Conservation (phyloP, 345 rosid genomes). For the Salix brachista region DNA sequence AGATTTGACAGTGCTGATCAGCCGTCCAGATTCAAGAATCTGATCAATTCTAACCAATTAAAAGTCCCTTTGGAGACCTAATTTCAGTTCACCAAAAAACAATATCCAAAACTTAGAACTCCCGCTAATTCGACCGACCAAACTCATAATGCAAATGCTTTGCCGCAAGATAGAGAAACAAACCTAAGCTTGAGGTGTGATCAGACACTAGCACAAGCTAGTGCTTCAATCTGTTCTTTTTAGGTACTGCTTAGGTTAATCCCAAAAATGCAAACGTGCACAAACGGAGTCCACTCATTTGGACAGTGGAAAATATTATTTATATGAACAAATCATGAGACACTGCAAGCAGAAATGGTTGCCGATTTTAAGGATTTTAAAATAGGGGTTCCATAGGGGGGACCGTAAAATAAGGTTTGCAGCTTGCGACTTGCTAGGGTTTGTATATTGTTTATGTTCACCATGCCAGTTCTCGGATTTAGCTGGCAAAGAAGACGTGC, state of each 20-base stretch:
- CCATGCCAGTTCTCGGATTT: neutral
- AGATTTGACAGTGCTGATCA: neutral
- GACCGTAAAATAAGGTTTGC: neutral
- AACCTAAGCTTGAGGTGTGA: slow-evolving; percentile 2
- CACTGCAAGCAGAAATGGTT: neutral
- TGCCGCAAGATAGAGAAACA: slow-evolving; percentile 3
- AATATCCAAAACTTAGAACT: neutral
- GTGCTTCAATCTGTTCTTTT: too few species aligned
- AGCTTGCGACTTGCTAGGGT: neutral
- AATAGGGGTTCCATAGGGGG: neutral
- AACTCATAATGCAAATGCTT: neutral
- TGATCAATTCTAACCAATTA: too few species aligned
- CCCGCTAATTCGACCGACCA: neutral
- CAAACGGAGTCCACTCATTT: slow-evolving; percentile 8
- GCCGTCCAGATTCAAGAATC: too few species aligned
- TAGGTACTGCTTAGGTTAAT: neutral
- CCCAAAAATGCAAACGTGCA: slow-evolving; percentile 12
- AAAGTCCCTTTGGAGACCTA: neutral
- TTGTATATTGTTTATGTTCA: neutral
- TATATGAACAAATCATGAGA: neutral
- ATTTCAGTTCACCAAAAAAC: neutral
- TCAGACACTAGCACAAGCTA: neutral
- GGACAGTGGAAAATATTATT: neutral
- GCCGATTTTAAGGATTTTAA: neutral
- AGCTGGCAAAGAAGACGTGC: neutral